Percentiles rank a stretch among this genome's conserved stretches.
These are phyloP conservation scores for Marasmius oreades DNA, from an alignment of 1,284 basidiomycete species.

Conservation along the genomic window DNA sequence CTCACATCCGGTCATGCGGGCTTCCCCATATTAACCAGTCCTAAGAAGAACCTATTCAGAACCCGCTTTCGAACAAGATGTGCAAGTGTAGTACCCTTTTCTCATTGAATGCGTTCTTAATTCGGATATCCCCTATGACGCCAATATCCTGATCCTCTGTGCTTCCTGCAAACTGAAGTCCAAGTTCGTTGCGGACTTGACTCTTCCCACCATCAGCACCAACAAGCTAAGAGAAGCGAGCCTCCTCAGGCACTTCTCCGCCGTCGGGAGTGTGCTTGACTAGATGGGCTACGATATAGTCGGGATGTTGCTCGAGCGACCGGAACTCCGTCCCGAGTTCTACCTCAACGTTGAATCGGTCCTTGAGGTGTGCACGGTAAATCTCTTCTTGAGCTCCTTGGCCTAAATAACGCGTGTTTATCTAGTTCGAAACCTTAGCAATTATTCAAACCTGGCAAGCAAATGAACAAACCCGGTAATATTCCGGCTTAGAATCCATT, in stretches of 20 bases:
- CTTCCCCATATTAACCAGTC: background rate
- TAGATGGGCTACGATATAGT: slow-evolving; percentile 30
- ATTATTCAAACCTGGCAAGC: background rate
- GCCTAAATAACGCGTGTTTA: slow-evolving; percentile 25
- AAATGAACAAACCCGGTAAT: slow-evolving; percentile 10
- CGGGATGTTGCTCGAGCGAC: slow-evolving; percentile 30
- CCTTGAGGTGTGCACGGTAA: slow-evolving; percentile 29
- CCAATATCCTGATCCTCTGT: background rate
- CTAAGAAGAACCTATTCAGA: background rate
- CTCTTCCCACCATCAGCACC: slow-evolving; percentile 15
- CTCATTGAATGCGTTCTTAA: background rate
- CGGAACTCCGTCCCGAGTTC: slow-evolving; percentile 36
- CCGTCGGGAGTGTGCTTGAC: slow-evolving; percentile 20
- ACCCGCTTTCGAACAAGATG: background rate
- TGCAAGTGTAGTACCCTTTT: background rate
- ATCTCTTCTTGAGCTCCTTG: slow-evolving; percentile 36
- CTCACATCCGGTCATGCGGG: background rate
- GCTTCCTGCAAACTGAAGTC: background rate
- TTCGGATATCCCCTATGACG: background rate
- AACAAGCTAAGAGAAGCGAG: slow-evolving; percentile 5
- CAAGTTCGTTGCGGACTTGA: slow-evolving; percentile 13
- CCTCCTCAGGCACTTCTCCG: slow-evolving; percentile 1
- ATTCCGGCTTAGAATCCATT: background rate
- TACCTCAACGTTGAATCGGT: slow-evolving; percentile 27
- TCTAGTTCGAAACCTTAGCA: background rate